phyloP scores from a whole-genome alignment of 495 filamentous ascomycete species.

The Parachaetomium inaequale region DNA sequence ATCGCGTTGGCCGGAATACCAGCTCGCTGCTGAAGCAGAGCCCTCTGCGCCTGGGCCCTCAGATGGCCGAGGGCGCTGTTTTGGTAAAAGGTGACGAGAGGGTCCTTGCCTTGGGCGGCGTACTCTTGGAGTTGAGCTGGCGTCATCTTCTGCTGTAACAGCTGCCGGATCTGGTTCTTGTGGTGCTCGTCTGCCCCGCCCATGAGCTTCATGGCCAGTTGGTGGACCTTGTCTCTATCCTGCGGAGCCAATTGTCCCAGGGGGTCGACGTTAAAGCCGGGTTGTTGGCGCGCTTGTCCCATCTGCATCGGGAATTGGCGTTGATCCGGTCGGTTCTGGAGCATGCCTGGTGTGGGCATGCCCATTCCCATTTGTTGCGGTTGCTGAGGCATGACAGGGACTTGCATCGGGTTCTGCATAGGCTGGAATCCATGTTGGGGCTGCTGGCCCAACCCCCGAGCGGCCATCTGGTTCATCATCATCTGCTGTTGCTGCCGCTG shows the following conservation, averaged over 20 bases:
- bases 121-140: constrained; percentile 31
- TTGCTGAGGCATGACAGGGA: constrained; percentile 41
- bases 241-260: constrained; percentile 25
- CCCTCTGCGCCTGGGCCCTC: constrained; percentile 27
- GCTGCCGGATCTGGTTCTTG: constrained; percentile 31
- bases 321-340: constrained; percentile 32
- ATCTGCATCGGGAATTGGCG: constrained; percentile 43
- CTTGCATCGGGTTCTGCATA: constrained; percentile 43
- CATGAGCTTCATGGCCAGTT: constrained; percentile 30
- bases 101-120: constrained; percentile 39
- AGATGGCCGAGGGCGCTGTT: constrained; percentile 35
- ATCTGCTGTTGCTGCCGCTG: constrained; percentile 34
- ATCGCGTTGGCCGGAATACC: constrained; percentile 25
- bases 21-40: constrained; percentile 17
- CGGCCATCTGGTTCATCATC: constrained; percentile 47
- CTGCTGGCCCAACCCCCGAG: constrained; percentile 40
- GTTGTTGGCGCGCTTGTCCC: constrained; percentile 22
- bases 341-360: constrained; percentile 32
- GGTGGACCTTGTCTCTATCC: constrained; percentile 30
- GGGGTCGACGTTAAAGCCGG: constrained; percentile 5
- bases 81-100: constrained; percentile 40
- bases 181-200: constrained; percentile 30
- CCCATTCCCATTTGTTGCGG: constrained; percentile 35
- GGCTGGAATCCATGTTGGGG: constrained; percentile 45
- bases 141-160: constrained; percentile 26